Percentiles rank a stretch among this genome's conserved stretches.
Evolutionary conservation across 805 yeast species (phyloP).

Genomic region (Candida pseudoglaebosa): DNA sequence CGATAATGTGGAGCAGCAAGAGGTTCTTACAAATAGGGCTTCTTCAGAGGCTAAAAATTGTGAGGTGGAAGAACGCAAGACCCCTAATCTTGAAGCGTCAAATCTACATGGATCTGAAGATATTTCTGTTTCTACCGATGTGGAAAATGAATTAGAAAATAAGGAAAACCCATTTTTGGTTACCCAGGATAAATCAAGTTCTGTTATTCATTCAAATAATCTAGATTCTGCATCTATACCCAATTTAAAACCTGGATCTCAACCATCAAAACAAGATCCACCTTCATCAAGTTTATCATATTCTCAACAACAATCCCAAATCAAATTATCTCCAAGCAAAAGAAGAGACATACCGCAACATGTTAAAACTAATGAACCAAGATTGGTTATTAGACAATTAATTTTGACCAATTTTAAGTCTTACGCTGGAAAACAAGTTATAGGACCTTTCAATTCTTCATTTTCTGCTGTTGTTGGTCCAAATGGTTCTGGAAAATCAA

Average conservation of each 20-base stretch:
- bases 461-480: conserved; percentile 99
- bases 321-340: conserved; percentile 25
- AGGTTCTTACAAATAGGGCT: background rate
- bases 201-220: conserved; percentile 1
- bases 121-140: background rate
- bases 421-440: conserved; percentile 86
- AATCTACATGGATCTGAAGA: background rate
- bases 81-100: background rate
- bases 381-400: conserved; percentile 73
- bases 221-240: background rate
- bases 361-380: conserved; percentile 30
- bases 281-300: conserved; percentile 15
- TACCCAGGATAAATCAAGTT: background rate
- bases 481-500: conserved; percentile 96
- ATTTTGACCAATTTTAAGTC: conserved; percentile 87
- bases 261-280: background rate
- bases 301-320: conserved; percentile 26
- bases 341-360: conserved; percentile 17
- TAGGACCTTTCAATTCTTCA: conserved; percentile 92
- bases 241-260: background rate
- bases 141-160: background rate
- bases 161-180: conserved; percentile 1
- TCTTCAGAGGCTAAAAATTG: background rate
- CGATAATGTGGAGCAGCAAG: no score
- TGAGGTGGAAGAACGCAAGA: background rate